phyloP scores from a whole-genome alignment of 129 eudicot species.

The Centella asiatica region DNA sequence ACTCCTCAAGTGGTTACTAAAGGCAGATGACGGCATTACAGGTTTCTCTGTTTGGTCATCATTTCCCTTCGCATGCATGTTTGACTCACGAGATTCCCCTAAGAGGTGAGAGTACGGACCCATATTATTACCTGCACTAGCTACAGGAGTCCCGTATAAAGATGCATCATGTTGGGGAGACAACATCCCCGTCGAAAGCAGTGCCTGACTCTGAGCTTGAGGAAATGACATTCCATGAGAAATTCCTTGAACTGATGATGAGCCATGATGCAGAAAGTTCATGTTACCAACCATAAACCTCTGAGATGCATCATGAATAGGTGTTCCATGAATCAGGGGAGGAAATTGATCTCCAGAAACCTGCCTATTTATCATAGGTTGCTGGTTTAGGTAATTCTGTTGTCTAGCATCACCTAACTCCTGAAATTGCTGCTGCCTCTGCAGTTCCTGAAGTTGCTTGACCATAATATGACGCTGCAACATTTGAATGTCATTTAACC shows the following conservation, averaged over 20 bases:
- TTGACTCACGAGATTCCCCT: constrained; percentile 35
- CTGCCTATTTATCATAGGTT: constrained; percentile 24
- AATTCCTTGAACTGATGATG: constrained; percentile 29
- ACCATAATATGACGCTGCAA: constrained; percentile 75
- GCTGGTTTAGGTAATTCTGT: constrained; percentile 36
- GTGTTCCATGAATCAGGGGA: constrained; percentile 30
- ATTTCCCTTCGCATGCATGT: constrained; percentile 24
- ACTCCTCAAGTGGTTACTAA: constrained; percentile 16
- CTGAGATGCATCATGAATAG: constrained; percentile 42
- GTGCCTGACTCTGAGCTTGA: constrained; percentile 40
- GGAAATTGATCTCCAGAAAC: constrained; percentile 28
- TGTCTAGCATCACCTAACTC: constrained; percentile 30
- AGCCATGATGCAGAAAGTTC: constrained; percentile 24
- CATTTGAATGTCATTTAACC: constrained; percentile 46
- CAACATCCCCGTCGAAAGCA: constrained; percentile 24
- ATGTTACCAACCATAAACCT: constrained; percentile 39
- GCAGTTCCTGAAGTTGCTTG: constrained; percentile 59
- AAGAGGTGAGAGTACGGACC: constrained; percentile 39
- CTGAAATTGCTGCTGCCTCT: constrained; percentile 53
- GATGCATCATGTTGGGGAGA: constrained; percentile 36
- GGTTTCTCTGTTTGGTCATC: constrained; percentile 28
- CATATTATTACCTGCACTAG: constrained; percentile 25
- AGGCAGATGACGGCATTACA: constrained; percentile 16
- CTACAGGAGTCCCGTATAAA: constrained; percentile 32
- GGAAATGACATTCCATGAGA: constrained; percentile 38